Percentiles rank a stretch among this genome's conserved stretches.
These are phyloP conservation scores for Lyophyllum atratum DNA, from an alignment of 768 basidiomycete genomes.

Conservation along the genomic window DNA sequence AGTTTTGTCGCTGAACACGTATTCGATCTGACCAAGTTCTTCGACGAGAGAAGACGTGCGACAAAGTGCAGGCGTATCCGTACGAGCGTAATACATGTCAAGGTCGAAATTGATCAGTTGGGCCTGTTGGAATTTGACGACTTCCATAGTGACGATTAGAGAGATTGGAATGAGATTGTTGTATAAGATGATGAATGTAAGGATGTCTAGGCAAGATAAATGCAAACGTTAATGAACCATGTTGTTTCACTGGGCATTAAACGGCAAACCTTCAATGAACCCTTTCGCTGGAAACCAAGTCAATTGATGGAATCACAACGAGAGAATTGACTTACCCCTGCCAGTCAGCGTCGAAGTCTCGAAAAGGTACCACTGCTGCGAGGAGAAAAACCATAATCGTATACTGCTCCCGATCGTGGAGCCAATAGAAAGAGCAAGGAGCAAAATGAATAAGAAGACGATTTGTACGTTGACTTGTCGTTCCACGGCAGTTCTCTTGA, in stretches of 20 bases:
- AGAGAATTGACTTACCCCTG: constrained; percentile 49
- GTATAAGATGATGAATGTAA: constrained; percentile 98
- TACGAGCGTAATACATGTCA: constrained; percentile 96
- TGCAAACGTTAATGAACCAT: constrained; percentile 16
- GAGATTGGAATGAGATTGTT: constrained; percentile 99
- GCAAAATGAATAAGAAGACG: constrained; percentile 87
- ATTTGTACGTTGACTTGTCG: constrained; percentile 96
- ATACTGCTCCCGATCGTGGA: constrained; percentile 94
- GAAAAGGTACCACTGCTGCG: constrained; percentile 88
- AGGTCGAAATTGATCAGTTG: constrained; percentile 96
- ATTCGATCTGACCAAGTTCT: constrained; percentile 97
- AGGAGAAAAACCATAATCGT: constrained; percentile 86
- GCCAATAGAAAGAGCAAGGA: constrained; percentile 85
- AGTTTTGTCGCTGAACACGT: constrained; percentile 94
- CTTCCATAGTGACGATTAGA: constrained; percentile 98
- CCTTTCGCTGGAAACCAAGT: constrained; percentile 51
- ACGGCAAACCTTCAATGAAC: constrained; percentile 77
- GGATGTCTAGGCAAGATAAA: constrained; percentile 62
- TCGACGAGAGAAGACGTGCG: constrained; percentile 98
- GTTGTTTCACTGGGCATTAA: background rate
- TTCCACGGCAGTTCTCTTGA: constrained; percentile 96
- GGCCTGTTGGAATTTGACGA: constrained; percentile 98
- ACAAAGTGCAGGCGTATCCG: constrained; percentile 96
- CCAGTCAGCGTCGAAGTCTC: constrained; percentile 60
- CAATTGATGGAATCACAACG: constrained; percentile 1